A percentile compares a stretch with the other conserved stretches of the same genome.
Conservation (phyloP, 441 rosid species). For the Gossypium gossypioides region DNA sequence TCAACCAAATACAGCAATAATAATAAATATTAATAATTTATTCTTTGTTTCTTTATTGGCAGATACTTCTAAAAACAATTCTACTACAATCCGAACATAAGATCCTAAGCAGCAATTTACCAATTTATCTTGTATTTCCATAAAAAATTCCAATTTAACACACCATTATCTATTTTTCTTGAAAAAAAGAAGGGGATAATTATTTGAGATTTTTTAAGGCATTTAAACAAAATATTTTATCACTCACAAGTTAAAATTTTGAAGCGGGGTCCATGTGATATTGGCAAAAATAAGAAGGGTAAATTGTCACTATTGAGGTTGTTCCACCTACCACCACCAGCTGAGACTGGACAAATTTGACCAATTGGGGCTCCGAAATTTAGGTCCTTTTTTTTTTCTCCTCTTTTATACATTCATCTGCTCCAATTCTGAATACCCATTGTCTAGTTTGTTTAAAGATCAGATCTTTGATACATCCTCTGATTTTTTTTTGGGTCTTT, state of each 20-base stretch:
- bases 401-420: background rate
- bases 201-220: too few relatives aligned
- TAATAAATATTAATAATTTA: background rate
- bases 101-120: too few relatives aligned
- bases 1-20: background rate
- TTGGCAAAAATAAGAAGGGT: background rate
- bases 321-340: background rate
- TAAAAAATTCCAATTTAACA: background rate
- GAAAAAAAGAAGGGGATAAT: background rate
- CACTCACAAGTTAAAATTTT: too few relatives aligned
- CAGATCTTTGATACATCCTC: conserved; percentile 11
- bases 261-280: too few relatives aligned
- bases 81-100: too few relatives aligned
- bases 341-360: conserved; percentile 21
- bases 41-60: too few relatives aligned
- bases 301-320: background rate
- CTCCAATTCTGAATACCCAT: background rate
- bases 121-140: background rate
- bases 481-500: background rate
- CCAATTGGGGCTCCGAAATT: background rate
- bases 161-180: background rate
- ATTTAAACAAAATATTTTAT: too few relatives aligned
- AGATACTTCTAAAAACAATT: too few relatives aligned
- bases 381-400: background rate
- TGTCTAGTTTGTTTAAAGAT: background rate